Conservation (phyloP, 2,329 filamentous ascomycete species). For the Drechslera avenae region DNA sequence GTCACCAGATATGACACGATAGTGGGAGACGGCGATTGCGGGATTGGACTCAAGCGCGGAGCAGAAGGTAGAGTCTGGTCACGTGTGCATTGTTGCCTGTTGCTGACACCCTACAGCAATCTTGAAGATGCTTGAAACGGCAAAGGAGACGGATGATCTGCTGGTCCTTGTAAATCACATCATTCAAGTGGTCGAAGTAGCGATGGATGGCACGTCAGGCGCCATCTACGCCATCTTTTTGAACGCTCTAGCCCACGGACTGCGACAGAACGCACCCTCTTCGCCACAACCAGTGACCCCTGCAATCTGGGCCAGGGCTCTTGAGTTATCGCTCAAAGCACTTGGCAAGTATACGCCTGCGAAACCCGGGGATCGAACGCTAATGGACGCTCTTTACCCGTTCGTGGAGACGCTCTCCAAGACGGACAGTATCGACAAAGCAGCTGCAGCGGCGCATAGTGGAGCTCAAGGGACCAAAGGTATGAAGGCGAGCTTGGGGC, state of each 20-base stretch:
- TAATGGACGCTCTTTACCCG: constrained; percentile 87
- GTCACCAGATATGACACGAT: constrained; percentile 75
- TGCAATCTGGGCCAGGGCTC: constrained; percentile 67
- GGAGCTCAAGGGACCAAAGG: constrained; percentile 85
- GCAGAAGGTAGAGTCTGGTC: constrained; percentile 65
- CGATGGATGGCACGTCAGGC: constrained; percentile 77
- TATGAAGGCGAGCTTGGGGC: constrained; percentile 87
- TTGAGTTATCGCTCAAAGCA: constrained; percentile 67
- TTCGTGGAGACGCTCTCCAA: constrained; percentile 75
- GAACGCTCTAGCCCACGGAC: constrained; percentile 77
- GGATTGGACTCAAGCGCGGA: constrained; percentile 81
- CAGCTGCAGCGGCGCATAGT: constrained; percentile 74
- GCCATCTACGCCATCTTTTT: constrained; percentile 87
- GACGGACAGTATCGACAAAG: constrained; percentile 70
- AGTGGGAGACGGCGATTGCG: constrained; percentile 89
- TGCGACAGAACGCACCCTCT: constrained; percentile 60
- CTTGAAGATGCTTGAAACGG: constrained; percentile 49
- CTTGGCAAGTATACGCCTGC: constrained; percentile 88
- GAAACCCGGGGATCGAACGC: constrained; percentile 82
- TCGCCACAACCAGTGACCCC: constrained; percentile 53
- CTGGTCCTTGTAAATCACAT: constrained; percentile 65
- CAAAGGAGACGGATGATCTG: constrained; percentile 60
- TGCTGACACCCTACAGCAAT: constrained; percentile 45
- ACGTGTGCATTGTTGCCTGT: constrained; percentile 34
- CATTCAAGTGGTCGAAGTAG: constrained; percentile 67